Conservation (phyloP, 306 rosid genomes). For the Carpinus viminea region DNA sequence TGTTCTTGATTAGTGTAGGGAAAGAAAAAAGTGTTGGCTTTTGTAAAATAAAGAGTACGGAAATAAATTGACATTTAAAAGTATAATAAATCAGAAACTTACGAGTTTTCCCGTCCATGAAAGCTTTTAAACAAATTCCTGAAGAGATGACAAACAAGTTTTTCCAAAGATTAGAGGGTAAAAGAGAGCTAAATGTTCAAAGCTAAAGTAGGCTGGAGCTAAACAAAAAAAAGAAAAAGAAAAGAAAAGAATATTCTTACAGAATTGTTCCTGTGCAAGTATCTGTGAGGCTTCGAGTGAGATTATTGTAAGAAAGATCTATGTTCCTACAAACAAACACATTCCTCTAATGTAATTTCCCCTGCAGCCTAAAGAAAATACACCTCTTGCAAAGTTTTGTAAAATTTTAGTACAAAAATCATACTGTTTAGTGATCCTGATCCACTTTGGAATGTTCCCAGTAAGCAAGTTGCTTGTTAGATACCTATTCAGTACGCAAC, state of each 20-base stretch:
- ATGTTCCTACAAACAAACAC: neutral
- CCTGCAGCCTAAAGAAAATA: neutral
- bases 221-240: neutral
- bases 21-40: neutral
- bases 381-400: neutral
- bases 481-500: constrained; percentile 15
- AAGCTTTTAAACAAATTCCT: constrained; percentile 27
- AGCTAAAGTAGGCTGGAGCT: neutral
- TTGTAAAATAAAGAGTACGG: neutral
- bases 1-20: neutral
- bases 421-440: constrained; percentile 14
- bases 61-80: neutral
- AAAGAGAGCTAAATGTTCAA: neutral
- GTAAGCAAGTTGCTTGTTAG: constrained; percentile 31
- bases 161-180: neutral
- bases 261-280: neutral
- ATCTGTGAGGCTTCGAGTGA: neutral
- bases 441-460: constrained; percentile 29
- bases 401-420: neutral
- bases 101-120: constrained; percentile 19
- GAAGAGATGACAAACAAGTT: neutral
- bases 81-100: neutral
- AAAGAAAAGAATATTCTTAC: constrained; percentile 1
- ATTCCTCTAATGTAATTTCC: neutral
- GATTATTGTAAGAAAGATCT: constrained; percentile 35